A percentile compares a stretch with the other conserved stretches of the same genome.
These are phyloP conservation scores for Pseudogymnoascus sp. DNA, from an alignment of 2,329 filamentous ascomycete species.

Conservation along the genomic window DNA sequence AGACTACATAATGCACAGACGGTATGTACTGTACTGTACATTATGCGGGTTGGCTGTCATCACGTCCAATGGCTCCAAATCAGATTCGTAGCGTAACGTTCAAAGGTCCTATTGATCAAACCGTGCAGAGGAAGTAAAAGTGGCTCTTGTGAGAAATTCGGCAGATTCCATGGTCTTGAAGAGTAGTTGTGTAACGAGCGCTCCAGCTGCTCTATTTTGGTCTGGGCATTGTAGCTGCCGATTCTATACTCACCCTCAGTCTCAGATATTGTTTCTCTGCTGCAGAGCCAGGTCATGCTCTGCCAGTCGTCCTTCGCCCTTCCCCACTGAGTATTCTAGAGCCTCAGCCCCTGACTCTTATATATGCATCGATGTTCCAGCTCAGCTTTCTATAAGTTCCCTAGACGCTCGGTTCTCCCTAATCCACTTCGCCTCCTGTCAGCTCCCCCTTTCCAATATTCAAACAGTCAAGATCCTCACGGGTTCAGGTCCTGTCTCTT, in stretches of 20 bases:
- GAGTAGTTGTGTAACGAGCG: not conserved
- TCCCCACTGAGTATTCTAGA: not conserved
- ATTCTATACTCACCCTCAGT: not conserved
- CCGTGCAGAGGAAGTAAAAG: not conserved
- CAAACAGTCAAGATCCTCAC: conserved; percentile 12
- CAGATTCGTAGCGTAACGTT: conserved; percentile 2
- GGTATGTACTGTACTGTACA: not conserved
- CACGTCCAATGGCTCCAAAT: conserved; percentile 2
- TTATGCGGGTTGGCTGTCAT: not conserved
- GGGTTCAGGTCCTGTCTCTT: conserved; percentile 30
- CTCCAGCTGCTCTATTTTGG: not conserved
- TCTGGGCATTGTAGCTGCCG: not conserved
- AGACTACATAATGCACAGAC: not conserved
- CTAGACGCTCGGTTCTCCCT: not conserved
- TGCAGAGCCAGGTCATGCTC: not conserved
- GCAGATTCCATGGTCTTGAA: not conserved
- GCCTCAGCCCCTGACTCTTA: not conserved
- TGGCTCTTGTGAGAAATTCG: not conserved
- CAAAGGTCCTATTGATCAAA: not conserved
- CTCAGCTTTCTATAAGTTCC: not conserved
- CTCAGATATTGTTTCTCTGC: not conserved
- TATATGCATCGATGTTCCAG: not conserved
- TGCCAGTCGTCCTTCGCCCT: not conserved
- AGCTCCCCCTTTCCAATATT: conserved; percentile 6
- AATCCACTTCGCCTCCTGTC: conserved; percentile 2